Conservation (phyloP, 805 yeast species). For the Candida lessepsii region DNA sequence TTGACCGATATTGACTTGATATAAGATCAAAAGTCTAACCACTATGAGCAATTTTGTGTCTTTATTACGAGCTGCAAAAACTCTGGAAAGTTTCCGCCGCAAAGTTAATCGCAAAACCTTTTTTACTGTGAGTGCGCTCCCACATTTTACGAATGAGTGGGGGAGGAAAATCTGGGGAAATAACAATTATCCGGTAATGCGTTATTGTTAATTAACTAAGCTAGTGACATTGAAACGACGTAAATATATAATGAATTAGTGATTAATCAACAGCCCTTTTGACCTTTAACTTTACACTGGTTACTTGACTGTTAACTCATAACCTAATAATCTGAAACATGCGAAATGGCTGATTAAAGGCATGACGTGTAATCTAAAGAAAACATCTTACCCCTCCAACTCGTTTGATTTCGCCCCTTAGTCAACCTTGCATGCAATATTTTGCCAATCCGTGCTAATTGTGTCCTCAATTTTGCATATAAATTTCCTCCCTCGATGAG, state of each 20-base stretch:
- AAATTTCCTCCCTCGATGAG: conserved; percentile 1
- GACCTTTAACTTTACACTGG: too few relatives aligned
- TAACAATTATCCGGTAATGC: not conserved
- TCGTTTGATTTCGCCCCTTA: conserved; percentile 2
- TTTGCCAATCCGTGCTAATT: not conserved
- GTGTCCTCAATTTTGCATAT: not conserved
- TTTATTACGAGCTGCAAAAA: conserved; percentile 5
- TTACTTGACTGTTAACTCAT: too few relatives aligned
- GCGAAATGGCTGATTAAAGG: too few relatives aligned
- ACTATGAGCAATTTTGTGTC: too few relatives aligned
- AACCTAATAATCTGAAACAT: too few relatives aligned
- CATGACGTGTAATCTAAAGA: too few relatives aligned
- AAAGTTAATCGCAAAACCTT: conserved; percentile 4
- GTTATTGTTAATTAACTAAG: not conserved
- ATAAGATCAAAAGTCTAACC: too few relatives aligned
- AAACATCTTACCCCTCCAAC: not conserved
- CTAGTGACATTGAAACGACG: too few relatives aligned
- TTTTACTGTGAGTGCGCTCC: conserved; percentile 3
- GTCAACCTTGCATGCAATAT: not conserved
- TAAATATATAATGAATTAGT: too few relatives aligned
- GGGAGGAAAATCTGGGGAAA: conserved; percentile 8
- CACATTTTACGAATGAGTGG: conserved; percentile 6
- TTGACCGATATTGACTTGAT: too few relatives aligned
- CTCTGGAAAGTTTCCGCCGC: conserved; percentile 6
- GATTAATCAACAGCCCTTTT: too few relatives aligned